Evolutionary conservation across 176 grass and related monocot species (phyloP), one percentile per base, ranked within the genome.

Genomic region (Musa schizocarpa): DNA sequence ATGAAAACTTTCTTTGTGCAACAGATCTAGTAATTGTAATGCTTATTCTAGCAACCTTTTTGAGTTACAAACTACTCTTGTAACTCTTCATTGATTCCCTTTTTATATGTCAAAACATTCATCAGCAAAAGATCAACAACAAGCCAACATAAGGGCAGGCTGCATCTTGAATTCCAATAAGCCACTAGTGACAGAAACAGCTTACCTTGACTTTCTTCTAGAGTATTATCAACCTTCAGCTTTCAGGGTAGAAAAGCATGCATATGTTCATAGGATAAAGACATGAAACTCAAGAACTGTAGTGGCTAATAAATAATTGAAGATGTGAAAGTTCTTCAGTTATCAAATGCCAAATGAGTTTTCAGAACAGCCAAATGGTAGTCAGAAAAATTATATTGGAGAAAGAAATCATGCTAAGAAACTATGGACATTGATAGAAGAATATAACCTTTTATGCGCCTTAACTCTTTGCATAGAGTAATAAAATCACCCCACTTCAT

Each of bases 401-500:
- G 69, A 19, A 53, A 54, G 55, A 16, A 87, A 76, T n/a, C 11
- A 1, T 54, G 17, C 22, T 68, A 23, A 56, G 19, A 26, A 79
- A 52, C 55, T 24, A 79, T 52, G 19, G 52, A 8, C 8, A 54
- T 26, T 74, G 68, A 71, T 48, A 56, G 26, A 76, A 74, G 56
- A 17, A 76, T 57, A 77, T 57, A 79, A 96, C 92, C 92, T 96
- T 96, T 96, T 52, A 96, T 96, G 69, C 92, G 85, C 76, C 92
- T 83, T 73, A 96, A 67, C 73, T 92, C 92, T 75, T 96, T 96
- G 85, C 92, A 96, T 12, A 92, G 81, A 8, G 92, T 96, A 70
- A 92, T 96, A 79, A 96, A 96, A 79, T 96, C 87, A 69, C 85
- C 89, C 87, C 89, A 90, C 84, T 90, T 96, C 89, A 96, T 92